phyloP scores from a whole-genome alignment of 306 rosid genomes.

The Lithocarpus polystachyus region DNA sequence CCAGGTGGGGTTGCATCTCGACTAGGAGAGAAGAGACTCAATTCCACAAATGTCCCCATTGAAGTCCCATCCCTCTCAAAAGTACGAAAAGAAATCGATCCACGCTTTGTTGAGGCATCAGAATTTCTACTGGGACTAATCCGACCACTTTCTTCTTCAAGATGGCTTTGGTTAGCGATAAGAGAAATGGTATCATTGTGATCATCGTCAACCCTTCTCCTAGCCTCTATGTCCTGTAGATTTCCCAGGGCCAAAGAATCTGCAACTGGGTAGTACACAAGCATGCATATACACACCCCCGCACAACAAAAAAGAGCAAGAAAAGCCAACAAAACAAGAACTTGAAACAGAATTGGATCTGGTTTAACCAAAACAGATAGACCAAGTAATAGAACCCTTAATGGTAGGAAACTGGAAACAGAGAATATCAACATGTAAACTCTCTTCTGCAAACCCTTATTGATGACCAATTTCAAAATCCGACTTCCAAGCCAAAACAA shows the following conservation, averaged over 20 bases:
- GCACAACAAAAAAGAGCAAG: conserved; percentile 80
- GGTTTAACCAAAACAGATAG: conserved; percentile 78
- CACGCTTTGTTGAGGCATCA: conserved; percentile 73
- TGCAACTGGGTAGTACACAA: conserved; percentile 90
- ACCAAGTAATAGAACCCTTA: conserved; percentile 92
- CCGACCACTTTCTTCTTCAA: conserved; percentile 53
- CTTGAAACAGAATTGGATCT: conserved; percentile 70
- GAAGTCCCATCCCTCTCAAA: conserved; percentile 59
- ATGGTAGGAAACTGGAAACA: conserved; percentile 86
- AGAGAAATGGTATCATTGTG: conserved; percentile 73
- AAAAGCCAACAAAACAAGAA: conserved; percentile 88
- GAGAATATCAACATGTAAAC: conserved; percentile 79
- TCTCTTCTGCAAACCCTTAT: conserved; percentile 94
- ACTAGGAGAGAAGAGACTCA: conserved; percentile 91
- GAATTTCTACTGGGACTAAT: conserved; percentile 63
- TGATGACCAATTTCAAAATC: conserved; percentile 93
- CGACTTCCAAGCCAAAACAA: conserved; percentile 94
- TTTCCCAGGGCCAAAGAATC: conserved; percentile 89
- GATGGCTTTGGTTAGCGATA: conserved; percentile 69
- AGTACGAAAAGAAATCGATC: conserved; percentile 84
- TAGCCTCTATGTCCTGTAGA: conserved; percentile 71
- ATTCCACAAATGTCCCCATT: conserved; percentile 75
- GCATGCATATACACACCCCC: conserved; percentile 85
- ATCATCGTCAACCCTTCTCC: conserved; percentile 57
- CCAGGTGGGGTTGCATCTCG: conserved; percentile 63